Evolutionary conservation across 176 grass and related monocot species (phyloP).

Genomic region (Carex scoparia): DNA sequence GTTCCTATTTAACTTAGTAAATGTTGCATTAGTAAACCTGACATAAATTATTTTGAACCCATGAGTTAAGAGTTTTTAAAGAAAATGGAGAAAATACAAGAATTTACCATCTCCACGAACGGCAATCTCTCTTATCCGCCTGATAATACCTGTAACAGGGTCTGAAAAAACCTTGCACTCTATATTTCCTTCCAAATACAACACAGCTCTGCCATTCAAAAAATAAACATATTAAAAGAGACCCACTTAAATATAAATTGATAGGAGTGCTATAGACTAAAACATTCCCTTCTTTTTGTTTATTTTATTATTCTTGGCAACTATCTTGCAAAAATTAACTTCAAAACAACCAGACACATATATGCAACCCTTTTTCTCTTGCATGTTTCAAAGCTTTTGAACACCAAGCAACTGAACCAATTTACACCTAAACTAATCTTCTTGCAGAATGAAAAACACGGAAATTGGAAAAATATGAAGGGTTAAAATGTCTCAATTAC

Average conservation of each 20-base stretch:
- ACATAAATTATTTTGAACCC: background rate
- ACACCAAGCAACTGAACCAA: background rate
- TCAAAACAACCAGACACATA: background rate
- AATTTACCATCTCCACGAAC: conserved; percentile 61
- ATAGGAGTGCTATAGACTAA: background rate
- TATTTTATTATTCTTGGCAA: background rate
- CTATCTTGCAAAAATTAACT: background rate
- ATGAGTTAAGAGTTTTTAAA: background rate
- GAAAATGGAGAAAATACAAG: background rate
- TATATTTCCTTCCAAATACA: conserved; percentile 95
- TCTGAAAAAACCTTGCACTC: conserved; percentile 89
- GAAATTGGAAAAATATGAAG: background rate
- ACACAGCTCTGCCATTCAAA: conserved; percentile 51
- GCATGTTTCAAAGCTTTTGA: background rate
- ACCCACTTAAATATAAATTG: background rate
- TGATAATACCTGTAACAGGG: conserved; percentile 73
- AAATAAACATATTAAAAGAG: background rate
- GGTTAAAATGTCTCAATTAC: background rate
- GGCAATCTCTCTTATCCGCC: conserved; percentile 94
- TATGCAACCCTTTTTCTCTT: background rate
- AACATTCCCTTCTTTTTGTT: background rate
- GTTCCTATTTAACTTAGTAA: background rate
- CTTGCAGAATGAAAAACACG: background rate
- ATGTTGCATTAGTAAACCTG: background rate
- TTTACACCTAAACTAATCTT: background rate